A percentile compares a stretch with the other conserved stretches of the same genome.
Conservation (phyloP, 2,329 filamentous ascomycete species). For the Penicillium verrucosum region DNA sequence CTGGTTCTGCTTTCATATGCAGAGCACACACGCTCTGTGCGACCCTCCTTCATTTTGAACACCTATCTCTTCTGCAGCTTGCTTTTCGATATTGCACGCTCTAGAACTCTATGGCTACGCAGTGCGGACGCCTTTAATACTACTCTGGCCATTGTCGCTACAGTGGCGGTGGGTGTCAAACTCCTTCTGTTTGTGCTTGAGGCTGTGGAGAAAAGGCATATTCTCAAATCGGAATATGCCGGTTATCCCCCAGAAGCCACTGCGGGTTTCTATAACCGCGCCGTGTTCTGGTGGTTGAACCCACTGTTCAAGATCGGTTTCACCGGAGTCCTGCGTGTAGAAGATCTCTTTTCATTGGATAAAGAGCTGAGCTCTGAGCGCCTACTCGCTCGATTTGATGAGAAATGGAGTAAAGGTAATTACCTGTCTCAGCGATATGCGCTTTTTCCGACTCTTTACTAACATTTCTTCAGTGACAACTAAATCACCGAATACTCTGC, state of each 20-base stretch:
- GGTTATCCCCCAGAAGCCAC: slow-evolving; percentile 51
- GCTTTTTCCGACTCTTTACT: slow-evolving; percentile 1
- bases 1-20: slow-evolving; percentile 45
- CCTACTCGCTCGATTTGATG: slow-evolving; percentile 38
- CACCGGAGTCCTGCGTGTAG: slow-evolving; percentile 41
- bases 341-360: slow-evolving; percentile 47
- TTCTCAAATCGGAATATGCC: slow-evolving; percentile 40
- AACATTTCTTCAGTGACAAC: slow-evolving; percentile 21
- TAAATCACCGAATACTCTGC: slow-evolving; percentile 29
- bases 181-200: slow-evolving; percentile 46
- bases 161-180: slow-evolving; percentile 44
- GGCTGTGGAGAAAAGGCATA: slow-evolving; percentile 43
- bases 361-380: slow-evolving; percentile 44
- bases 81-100: slow-evolving; percentile 46
- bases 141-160: slow-evolving; percentile 44
- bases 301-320: slow-evolving; percentile 51
- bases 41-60: slow-evolving; percentile 49
- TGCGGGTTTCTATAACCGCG: slow-evolving; percentile 49
- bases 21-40: slow-evolving; percentile 47
- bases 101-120: slow-evolving; percentile 46
- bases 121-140: slow-evolving; percentile 27
- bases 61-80: slow-evolving; percentile 47
- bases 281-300: slow-evolving; percentile 55
- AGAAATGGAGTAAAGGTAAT: slow-evolving; percentile 42
- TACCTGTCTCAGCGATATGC: background rate